These are phyloP conservation scores for Trichosporon sp. DNA, from an alignment of 1,284 basidiomycete species.

Conservation along the genomic window DNA sequence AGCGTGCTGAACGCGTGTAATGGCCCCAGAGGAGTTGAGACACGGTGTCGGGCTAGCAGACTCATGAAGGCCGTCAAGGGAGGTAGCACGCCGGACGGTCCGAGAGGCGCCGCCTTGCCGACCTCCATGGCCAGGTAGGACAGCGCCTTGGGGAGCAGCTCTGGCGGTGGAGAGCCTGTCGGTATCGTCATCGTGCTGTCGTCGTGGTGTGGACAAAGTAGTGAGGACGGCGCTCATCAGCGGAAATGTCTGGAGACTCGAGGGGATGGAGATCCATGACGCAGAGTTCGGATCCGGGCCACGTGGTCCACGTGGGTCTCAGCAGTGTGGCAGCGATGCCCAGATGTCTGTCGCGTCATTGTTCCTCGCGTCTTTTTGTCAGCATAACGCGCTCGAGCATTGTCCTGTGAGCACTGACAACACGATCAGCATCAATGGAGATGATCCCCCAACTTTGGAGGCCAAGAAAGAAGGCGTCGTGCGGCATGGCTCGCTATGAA, in stretches of 20 bases:
- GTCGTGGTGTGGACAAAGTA: not conserved
- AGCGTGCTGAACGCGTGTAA: constrained; percentile 13
- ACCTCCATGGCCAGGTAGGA: constrained; percentile 7
- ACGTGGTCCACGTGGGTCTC: not conserved
- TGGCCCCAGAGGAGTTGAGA: constrained; percentile 7
- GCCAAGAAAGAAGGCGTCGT: no score
- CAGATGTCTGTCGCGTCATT: no score
- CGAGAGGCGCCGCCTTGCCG: not conserved
- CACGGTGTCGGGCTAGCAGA: constrained; percentile 10
- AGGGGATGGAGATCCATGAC: not conserved
- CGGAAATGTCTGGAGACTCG: not conserved
- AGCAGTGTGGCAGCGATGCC: not conserved
- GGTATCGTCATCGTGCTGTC: not conserved
- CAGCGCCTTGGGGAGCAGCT: constrained; percentile 6
- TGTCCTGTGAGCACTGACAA: no score
- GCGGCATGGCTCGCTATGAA: no score
- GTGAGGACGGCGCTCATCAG: not conserved
- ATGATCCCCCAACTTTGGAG: no score
- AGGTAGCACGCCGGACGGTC: constrained; percentile 4
- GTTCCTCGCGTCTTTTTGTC: no score
- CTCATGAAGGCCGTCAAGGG: constrained; percentile 2
- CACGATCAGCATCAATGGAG: no score
- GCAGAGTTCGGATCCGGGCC: not conserved
- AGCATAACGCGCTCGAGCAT: no score
- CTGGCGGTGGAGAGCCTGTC: constrained; percentile 1